Conservation (phyloP, 1,284 basidiomycete genomes). For the Gastroboletus turbinatus region DNA sequence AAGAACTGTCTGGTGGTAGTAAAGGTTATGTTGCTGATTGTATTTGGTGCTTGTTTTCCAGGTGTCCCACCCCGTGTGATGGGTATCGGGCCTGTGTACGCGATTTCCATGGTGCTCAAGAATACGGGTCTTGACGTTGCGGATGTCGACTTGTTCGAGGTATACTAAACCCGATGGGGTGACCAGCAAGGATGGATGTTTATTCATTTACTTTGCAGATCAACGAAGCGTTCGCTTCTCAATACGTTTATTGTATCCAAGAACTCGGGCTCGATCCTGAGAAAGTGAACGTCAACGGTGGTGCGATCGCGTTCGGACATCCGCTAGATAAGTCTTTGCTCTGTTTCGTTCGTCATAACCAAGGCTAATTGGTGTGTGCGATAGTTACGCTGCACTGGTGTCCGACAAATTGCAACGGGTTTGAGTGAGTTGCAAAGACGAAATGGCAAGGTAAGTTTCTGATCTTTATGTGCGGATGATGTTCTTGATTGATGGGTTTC, state of each 20-base stretch:
- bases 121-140: conserved; percentile 61
- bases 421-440: conserved; percentile 79
- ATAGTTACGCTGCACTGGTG: conserved; percentile 77
- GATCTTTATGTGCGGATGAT: neutral
- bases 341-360: neutral
- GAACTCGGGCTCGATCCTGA: conserved; percentile 67
- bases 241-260: conserved; percentile 81
- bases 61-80: conserved; percentile 78
- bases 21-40: neutral
- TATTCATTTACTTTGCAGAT: conserved; percentile 46
- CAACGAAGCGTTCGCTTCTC: conserved; percentile 92
- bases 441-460: conserved; percentile 63
- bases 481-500: neutral
- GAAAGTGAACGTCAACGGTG: conserved; percentile 88
- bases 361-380: conserved; percentile 28
- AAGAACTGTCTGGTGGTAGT: neutral
- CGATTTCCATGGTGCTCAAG: conserved; percentile 70
- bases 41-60: conserved; percentile 20
- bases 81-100: conserved; percentile 79
- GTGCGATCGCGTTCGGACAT: conserved; percentile 84
- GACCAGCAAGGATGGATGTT: neutral
- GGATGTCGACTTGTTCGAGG: conserved; percentile 84
- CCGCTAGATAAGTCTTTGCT: conserved; percentile 68
- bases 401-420: conserved; percentile 85
- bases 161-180: conserved; percentile 18